Evolutionary conservation across 1,139 yeast genomes (phyloP), one percentile per base, ranked within the genome.

Genomic region (Saccharomyces hybrid): DNA sequence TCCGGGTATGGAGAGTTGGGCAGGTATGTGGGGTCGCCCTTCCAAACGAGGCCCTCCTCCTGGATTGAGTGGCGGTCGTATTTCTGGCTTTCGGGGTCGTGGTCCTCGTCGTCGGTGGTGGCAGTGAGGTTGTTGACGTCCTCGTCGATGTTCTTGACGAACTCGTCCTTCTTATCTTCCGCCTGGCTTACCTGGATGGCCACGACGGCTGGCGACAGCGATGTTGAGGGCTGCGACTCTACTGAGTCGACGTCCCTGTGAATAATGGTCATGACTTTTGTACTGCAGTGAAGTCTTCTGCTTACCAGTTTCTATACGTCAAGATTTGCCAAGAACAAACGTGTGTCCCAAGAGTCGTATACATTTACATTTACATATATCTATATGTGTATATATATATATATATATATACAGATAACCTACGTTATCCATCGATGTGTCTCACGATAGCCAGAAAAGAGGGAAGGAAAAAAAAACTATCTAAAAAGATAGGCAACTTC

Each of bases 1-100:
- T 79, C 82, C 0, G 82, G 78, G 61, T 77, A 77, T n/a, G 81
- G 81, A 7, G 81, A 78, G 60, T 79, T 81, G 57, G 76, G 78
- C 69, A 71, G 63, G 14, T 50, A 54, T 1, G 70, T 59, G 3
- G 72, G 69, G 52, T 72, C 70, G 5, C 75, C 75, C 47, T 70
- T 71, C 55, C 65, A 55, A 26, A 52, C 27, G 11, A 42, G 42
- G 5, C 16, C 28, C 9, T 49, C 46, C 20, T 49, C 46, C 32
- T 38, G 42, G 23, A 38, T 38, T 5, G 42, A 38, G 6, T 38
- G 42, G n/a, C 42, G 42, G 42, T 38, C 42, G 42, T 4, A 38
- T 38, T 38, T 38, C 23, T 38, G 50, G 30, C 41, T 38, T 14
- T 46, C 41, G 11, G 23, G 44, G 16, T 52, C 54, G 26, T 32